phyloP scores from a whole-genome alignment of 352 stramenopile genomes.

The Pythium diclinum region DNA sequence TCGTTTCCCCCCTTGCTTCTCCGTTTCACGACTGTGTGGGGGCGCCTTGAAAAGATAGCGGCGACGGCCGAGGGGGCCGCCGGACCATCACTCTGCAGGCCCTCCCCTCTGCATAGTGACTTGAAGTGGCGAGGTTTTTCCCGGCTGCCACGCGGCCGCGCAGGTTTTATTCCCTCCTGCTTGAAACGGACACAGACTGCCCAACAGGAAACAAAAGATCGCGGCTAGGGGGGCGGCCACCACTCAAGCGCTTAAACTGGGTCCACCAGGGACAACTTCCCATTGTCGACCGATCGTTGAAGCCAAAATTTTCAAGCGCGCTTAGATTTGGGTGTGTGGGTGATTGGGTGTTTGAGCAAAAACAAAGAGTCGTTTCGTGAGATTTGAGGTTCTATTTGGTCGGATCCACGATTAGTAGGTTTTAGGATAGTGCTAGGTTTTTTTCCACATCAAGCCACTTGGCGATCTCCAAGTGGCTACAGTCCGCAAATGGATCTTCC shows the following conservation, averaged over 20 bases:
- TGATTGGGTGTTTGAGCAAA: conserved; percentile 20
- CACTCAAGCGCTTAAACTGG: conserved; percentile 24
- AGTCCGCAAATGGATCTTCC: conserved; percentile 5
- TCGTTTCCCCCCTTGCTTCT: conserved; percentile 28
- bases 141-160: conserved; percentile 22
- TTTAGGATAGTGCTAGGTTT: neutral
- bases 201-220: conserved; percentile 24
- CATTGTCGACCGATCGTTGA: conserved; percentile 1
- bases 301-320: conserved; percentile 17
- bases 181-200: conserved; percentile 24
- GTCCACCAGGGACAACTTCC: neutral
- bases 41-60: conserved; percentile 27
- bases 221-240: conserved; percentile 4
- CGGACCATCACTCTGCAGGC: conserved; percentile 16
- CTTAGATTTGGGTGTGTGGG: conserved; percentile 5
- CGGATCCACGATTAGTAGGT: neutral
- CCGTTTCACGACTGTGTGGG: conserved; percentile 74
- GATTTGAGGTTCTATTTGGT: neutral
- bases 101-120: conserved; percentile 16
- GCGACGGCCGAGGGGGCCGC: conserved; percentile 2
- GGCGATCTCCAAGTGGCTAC: conserved; percentile 1
- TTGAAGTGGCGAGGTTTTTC: conserved; percentile 31
- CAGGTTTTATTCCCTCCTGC: conserved; percentile 14
- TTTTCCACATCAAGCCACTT: conserved; percentile 3
- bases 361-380: conserved; percentile 18